A percentile compares a stretch with the other conserved stretches of the same genome.
phyloP scores from a whole-genome alignment of 306 rosid genomes.

The Benincasa hispida region DNA sequence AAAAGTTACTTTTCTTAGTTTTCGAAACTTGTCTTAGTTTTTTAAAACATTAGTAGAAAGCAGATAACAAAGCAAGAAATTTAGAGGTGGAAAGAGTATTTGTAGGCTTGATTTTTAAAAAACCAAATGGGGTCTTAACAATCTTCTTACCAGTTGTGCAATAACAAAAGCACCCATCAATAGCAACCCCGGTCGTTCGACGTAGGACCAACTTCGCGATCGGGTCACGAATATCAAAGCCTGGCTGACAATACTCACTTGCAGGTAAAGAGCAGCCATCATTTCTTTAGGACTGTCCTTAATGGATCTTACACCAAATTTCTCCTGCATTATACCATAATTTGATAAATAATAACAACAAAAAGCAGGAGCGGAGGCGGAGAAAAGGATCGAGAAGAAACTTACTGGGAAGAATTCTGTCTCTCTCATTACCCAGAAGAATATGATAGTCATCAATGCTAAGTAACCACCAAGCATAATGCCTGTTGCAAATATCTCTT shows the following conservation, averaged over 20 bases:
- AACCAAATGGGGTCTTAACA: no score
- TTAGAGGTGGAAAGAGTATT: no score
- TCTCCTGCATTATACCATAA: constrained; percentile 34
- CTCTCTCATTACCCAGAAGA: constrained; percentile 76
- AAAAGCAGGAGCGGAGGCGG: neutral
- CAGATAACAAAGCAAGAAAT: no score
- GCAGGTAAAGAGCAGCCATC: constrained; percentile 87
- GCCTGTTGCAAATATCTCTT: constrained; percentile 91
- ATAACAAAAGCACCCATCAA: constrained; percentile 43
- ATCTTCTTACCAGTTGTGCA: constrained; percentile 76
- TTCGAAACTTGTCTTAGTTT: no score
- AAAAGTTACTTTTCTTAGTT: no score
- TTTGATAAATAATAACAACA: neutral
- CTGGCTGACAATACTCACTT: constrained; percentile 98
- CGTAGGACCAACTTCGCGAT: constrained; percentile 83
- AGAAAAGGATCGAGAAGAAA: neutral
- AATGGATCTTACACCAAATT: constrained; percentile 53
- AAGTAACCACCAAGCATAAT: constrained; percentile 87
- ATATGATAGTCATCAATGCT: constrained; percentile 79
- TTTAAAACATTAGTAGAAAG: no score
- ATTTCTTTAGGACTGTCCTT: constrained; percentile 26
- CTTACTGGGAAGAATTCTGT: constrained; percentile 55
- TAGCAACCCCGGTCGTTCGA: constrained; percentile 76
- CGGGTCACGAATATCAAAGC: constrained; percentile 91
- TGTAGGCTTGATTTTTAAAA: no score